phyloP scores from a whole-genome alignment of 495 filamentous ascomycete species.

The Podospora bellae-mahoneyi region DNA sequence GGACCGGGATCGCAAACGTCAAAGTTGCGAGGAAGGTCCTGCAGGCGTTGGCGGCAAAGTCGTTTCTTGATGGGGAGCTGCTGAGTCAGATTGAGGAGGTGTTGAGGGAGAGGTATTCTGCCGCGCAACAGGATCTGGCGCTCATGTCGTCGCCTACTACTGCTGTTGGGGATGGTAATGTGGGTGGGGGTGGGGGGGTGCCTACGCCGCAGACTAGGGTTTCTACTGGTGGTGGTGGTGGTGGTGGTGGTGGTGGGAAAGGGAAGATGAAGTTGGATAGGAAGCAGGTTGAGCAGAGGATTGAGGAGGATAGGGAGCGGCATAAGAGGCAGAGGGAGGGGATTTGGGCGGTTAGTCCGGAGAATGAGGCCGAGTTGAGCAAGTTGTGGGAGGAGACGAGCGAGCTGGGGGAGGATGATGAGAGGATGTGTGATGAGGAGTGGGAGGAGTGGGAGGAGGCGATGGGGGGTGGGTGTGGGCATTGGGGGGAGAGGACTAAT shows the following conservation, averaged over 20 bases:
- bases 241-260: not conserved
- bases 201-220: slow-evolving; percentile 29
- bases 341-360: slow-evolving; percentile 77
- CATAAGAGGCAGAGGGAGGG: slow-evolving; percentile 87
- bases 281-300: slow-evolving; percentile 85
- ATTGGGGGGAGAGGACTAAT: slow-evolving; percentile 11
- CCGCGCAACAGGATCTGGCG: slow-evolving; percentile 36
- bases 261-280: slow-evolving; percentile 60
- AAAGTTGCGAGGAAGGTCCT: slow-evolving; percentile 86
- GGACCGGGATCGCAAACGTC: slow-evolving; percentile 87
- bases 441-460: slow-evolving; percentile 48
- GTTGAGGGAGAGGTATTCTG: slow-evolving; percentile 67
- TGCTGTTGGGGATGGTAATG: slow-evolving; percentile 33
- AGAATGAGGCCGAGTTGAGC: slow-evolving; percentile 62
- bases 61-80: slow-evolving; percentile 62
- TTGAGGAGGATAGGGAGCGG: slow-evolving; percentile 93
- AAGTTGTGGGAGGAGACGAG: slow-evolving; percentile 74
- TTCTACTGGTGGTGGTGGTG: not conserved
- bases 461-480: not conserved
- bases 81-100: slow-evolving; percentile 75
- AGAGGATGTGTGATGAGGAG: slow-evolving; percentile 68
- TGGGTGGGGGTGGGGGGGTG: slow-evolving; percentile 22
- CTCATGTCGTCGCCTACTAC: slow-evolving; percentile 38
- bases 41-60: slow-evolving; percentile 62
- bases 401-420: slow-evolving; percentile 81